Base-by-base conservation (phyloP, 306 rosid species). In the Vigna unguiculata region DNA sequence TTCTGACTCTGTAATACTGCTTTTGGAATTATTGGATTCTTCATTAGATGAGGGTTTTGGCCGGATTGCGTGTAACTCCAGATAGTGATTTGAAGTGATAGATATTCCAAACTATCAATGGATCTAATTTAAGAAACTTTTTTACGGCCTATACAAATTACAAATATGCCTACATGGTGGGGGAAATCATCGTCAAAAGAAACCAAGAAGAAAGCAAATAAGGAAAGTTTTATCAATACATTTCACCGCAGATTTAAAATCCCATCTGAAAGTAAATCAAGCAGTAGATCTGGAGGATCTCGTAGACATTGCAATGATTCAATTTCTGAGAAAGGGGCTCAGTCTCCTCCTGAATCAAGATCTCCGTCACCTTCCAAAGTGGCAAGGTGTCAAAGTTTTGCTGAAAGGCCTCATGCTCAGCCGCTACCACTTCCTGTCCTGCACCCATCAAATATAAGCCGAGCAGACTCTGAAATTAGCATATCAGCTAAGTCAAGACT, bases 301-400 rank as follows among this genome's bases (percentile, higher is more conserved):
- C 83, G 43, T 46, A 90, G 80, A 75, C 89, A 73, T 49, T 76
- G 88, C 84, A 80, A 82, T 85, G 98, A 93, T 82, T 81, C 96
- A 57, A 66, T 87, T 67, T 93, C 98, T 2, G 98, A 93, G 84
- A 89, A 79, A 80, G 93, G 91, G 51, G 86, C 84, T 78, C 88
- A 51, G 74, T 87, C 96, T 24, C 97, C 96, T 24, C 97, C 46
- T 76, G 90, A 75, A 76, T 89, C 93, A 67, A 86, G 91, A 84
- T 91, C 96, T 28, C 91, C 97, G 51, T 93, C 98, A 0, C 97
- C 97, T 68, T 89, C 93, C 76, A 91, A 91, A 85, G 98, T 93
- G 19, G 80, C 85, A 41, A 88, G 98, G 85, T 89, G 93, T 81
- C 98, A 91, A 82, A 93, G 98, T 83, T 93, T 93, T 86, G 89